phyloP scores from a whole-genome alignment of 495 filamentous ascomycete genomes.

The Durotheca rogersii region DNA sequence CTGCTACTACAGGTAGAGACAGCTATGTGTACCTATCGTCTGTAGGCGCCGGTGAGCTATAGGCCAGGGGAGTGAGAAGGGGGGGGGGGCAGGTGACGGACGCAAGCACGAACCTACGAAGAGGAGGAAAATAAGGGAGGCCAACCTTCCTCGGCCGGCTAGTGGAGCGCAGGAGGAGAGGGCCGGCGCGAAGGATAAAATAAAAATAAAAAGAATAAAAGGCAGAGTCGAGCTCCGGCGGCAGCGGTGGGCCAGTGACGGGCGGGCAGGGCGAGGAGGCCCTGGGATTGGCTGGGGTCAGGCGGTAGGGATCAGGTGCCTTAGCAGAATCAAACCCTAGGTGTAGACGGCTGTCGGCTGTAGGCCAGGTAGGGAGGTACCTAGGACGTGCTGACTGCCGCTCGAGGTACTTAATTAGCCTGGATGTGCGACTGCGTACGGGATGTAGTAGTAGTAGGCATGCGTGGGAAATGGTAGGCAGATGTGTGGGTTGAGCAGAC shows the following conservation, averaged over 20 bases:
- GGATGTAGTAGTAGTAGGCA: too few species aligned
- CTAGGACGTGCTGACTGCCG: too few species aligned
- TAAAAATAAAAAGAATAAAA: too few species aligned
- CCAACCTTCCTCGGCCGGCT: constrained; percentile 7
- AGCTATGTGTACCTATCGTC: constrained; percentile 17
- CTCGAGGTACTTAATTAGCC: too few species aligned
- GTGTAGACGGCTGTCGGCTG: not conserved
- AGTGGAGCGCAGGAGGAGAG: constrained; percentile 16
- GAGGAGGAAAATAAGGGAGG: constrained; percentile 19
- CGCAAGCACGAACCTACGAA: not conserved
- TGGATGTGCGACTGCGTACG: too few species aligned
- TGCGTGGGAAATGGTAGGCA: too few species aligned
- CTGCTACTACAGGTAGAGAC: constrained; percentile 3
- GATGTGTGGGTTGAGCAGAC: too few species aligned
- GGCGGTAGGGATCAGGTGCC: constrained; percentile 30
- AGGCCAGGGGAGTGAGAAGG: too few species aligned
- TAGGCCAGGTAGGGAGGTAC: too few species aligned
- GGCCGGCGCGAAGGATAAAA: constrained; percentile 21
- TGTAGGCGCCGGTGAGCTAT: constrained; percentile 18
- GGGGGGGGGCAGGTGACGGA: constrained; percentile 3
- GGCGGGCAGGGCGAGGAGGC: constrained; percentile 21
- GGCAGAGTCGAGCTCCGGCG: constrained; percentile 19
- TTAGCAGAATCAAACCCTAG: constrained; percentile 22
- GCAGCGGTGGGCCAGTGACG: constrained; percentile 29
- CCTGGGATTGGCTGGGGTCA: constrained; percentile 22